Evolutionary conservation across 345 rosid genomes (phyloP).

Genomic region (Eucalyptus coolabah): DNA sequence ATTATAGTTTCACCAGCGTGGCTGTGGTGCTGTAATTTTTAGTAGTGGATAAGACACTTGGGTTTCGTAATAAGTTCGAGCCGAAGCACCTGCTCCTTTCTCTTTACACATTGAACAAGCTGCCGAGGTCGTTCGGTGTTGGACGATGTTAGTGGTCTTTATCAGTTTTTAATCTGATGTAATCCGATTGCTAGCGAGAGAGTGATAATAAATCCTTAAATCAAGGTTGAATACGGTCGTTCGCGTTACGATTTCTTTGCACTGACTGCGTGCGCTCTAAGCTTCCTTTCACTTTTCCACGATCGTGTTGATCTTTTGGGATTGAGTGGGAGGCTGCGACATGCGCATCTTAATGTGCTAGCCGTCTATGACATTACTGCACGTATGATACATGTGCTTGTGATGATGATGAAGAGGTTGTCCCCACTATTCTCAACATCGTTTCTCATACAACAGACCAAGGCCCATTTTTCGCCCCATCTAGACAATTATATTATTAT

Average conservation of each 20-base stretch:
- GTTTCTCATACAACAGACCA: background rate
- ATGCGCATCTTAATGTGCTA: background rate
- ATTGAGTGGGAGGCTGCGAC: background rate
- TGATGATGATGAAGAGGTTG: background rate
- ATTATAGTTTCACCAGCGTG: background rate
- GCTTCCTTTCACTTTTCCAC: background rate
- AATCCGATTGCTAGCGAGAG: background rate
- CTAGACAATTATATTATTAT: background rate
- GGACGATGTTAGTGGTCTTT: background rate
- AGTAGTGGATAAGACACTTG: background rate
- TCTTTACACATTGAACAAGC: background rate
- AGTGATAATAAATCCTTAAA: background rate
- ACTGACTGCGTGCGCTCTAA: background rate
- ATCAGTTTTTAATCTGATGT: background rate
- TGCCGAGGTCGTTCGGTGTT: background rate
- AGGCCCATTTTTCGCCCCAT: background rate
- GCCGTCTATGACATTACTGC: background rate
- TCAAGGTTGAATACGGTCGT: background rate
- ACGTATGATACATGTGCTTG: background rate
- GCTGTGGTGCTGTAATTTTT: background rate
- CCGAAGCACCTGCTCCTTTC: background rate
- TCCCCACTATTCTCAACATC: background rate
- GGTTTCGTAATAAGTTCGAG: background rate
- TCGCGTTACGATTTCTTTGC: background rate
- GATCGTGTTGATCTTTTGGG: background rate